Evolutionary conservation across 306 rosid genomes (phyloP).

Genomic region (Castanea crenata): DNA sequence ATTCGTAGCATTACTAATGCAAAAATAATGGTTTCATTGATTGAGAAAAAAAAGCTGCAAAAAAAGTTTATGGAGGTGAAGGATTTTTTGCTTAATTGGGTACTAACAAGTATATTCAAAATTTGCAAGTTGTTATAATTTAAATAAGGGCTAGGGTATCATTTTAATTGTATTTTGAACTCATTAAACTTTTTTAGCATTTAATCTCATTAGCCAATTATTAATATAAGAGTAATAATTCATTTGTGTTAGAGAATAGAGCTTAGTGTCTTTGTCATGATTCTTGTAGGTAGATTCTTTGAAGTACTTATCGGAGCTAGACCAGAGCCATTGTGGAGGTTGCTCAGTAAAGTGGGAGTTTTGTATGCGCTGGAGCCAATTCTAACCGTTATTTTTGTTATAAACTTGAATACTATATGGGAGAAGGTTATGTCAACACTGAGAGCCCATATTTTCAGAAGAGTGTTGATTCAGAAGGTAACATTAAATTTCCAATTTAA

Average conservation of each 20-base stretch:
- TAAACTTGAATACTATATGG: constrained; percentile 83
- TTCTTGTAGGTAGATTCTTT: constrained; percentile 70
- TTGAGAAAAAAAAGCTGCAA: no score
- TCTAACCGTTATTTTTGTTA: constrained; percentile 70
- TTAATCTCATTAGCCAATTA: background rate
- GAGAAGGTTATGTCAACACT: constrained; percentile 89
- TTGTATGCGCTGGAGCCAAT: constrained; percentile 92
- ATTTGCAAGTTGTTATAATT: no score
- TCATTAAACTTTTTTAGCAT: background rate
- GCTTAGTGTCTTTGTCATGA: constrained; percentile 5
- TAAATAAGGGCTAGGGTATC: no score
- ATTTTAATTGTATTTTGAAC: background rate
- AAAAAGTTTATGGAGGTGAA: no score
- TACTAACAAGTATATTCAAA: no score
- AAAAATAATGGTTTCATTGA: no score
- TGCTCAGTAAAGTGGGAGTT: constrained; percentile 76
- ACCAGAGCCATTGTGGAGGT: constrained; percentile 80
- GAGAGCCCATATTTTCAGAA: constrained; percentile 86
- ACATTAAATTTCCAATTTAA: background rate
- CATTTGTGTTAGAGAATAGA: background rate
- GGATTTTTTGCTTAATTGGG: no score
- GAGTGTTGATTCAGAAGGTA: constrained; percentile 91
- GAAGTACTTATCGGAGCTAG: constrained; percentile 81
- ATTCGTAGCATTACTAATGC: no score
- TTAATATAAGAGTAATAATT: background rate